Conservation (phyloP, 192 early-diverging fungal species). For the Podila verticillata region DNA sequence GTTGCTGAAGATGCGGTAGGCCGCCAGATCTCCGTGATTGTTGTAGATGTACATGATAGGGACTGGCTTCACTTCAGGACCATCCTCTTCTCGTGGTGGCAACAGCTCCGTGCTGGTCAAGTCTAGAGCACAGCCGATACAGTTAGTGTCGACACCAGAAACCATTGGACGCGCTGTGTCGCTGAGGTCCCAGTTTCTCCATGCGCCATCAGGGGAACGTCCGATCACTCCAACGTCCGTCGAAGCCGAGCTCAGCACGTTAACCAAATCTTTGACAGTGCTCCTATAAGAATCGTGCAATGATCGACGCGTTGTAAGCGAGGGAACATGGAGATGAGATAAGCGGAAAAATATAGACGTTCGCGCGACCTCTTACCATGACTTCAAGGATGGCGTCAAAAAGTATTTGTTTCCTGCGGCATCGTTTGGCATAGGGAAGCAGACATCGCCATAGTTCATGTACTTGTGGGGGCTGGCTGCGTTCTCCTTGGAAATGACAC, state of each 20-base stretch:
- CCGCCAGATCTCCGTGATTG: slow-evolving; percentile 68
- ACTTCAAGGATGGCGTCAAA: slow-evolving; percentile 65
- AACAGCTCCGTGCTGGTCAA: slow-evolving; percentile 68
- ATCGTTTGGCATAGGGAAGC: slow-evolving; percentile 60
- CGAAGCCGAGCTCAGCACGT: slow-evolving; percentile 53
- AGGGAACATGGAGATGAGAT: not conserved
- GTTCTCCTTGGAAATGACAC: slow-evolving; percentile 64
- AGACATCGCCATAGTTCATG: slow-evolving; percentile 63
- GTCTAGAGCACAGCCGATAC: slow-evolving; percentile 81
- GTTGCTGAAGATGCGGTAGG: slow-evolving; percentile 72
- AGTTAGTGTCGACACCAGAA: slow-evolving; percentile 74
- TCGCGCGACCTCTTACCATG: slow-evolving; percentile 56
- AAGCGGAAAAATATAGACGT: not conserved
- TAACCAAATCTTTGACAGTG: slow-evolving; percentile 51
- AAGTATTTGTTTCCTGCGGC: slow-evolving; percentile 60
- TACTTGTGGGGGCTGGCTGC: slow-evolving; percentile 58
- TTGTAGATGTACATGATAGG: slow-evolving; percentile 81
- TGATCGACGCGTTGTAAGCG: not conserved
- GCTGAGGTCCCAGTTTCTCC: slow-evolving; percentile 76
- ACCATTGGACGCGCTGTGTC: slow-evolving; percentile 63
- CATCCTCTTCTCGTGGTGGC: slow-evolving; percentile 59
- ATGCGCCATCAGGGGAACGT: slow-evolving; percentile 56
- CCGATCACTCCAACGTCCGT: slow-evolving; percentile 63
- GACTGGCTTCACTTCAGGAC: slow-evolving; percentile 59
- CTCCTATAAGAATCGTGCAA: not conserved